Evolutionary conservation across 129 eudicot genomes (phyloP).

Genomic region (Apium graveolens): DNA sequence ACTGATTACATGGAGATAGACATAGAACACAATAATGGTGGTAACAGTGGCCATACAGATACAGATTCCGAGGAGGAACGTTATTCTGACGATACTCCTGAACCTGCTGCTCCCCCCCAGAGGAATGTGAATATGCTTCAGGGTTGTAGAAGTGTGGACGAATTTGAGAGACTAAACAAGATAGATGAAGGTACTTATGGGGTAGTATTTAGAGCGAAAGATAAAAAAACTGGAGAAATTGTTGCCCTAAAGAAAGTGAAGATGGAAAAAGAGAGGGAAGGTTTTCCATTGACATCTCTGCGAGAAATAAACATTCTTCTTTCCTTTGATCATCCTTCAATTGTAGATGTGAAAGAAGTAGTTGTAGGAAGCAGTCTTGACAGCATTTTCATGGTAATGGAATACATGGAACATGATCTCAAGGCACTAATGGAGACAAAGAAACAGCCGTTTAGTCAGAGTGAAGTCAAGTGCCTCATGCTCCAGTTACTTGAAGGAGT

Average conservation of each 20-base stretch:
- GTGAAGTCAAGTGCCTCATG: constrained; percentile 96
- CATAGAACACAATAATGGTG: constrained; percentile 36
- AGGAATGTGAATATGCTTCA: constrained; percentile 81
- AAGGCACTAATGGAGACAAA: constrained; percentile 87
- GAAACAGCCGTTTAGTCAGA: constrained; percentile 88
- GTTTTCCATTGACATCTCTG: constrained; percentile 86
- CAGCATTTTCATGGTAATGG: constrained; percentile 96
- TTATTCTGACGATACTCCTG: constrained; percentile 46
- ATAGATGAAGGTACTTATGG: constrained; percentile 98
- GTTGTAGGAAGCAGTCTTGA: constrained; percentile 94
- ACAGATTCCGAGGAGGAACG: constrained; percentile 57
- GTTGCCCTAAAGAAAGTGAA: constrained; percentile 93
- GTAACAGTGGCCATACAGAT: constrained; percentile 37
- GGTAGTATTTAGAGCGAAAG: constrained; percentile 85
- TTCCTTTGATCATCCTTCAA: constrained; percentile 83
- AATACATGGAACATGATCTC: constrained; percentile 99
- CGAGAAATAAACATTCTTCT: constrained; percentile 93
- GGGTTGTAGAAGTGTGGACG: constrained; percentile 97
- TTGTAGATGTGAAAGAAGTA: constrained; percentile 94
- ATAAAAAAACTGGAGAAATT: constrained; percentile 84
- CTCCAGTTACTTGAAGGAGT: constrained; percentile 76
- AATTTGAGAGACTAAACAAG: constrained; percentile 84
- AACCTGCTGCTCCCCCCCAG: constrained; percentile 41
- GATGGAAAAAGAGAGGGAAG: constrained; percentile 96
- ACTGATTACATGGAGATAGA: constrained; percentile 60